Base-by-base conservation (phyloP, 2,329 filamentous ascomycete genomes). In the Xenoacremonium recifei region DNA sequence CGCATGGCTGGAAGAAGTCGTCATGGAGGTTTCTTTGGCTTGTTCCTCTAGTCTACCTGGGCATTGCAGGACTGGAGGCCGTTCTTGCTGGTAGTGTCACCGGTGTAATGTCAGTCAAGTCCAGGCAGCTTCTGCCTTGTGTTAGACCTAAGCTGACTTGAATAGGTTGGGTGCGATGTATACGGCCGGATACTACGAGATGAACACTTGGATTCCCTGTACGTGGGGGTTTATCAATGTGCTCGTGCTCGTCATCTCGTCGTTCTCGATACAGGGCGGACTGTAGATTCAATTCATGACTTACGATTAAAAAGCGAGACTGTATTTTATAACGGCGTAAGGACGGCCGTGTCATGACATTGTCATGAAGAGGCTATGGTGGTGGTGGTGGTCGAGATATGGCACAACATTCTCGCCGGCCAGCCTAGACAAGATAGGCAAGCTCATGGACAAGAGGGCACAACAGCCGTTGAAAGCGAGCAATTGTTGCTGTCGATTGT, bases 161-260 rank as follows among this genome's bases (percentile, higher is more conserved):
- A 2, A 5, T 13, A 91, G 87, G 36, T 70, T 95, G 16, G 89
- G 87, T 11, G 87, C 85, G 7, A 80, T 92, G 25, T 96, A 95
- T 61, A 79, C 82, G 54, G 79, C 85, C 3, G 91, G 89, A 32
- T 89, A 85, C 65, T 95, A 92, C 62, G 76, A 83, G 57, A 93
- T 96, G 89, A 92, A 89, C 34, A 96, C 91, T 0, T 96, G 90
- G 90, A 87, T 95, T 38, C 91, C 91, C 0, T 86, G 93, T 58
- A 78, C 91, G 17, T 96, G 91, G 91, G 88, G 82, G 1, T 77
- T 88, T 59, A 85, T 92, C 63, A 95, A 89, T 62, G 83, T 92
- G 9, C 65, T 96, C 35, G 77, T 95, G 21, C 71, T 96, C 34
- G 82, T 96, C 37, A 73, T 95, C 48, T 93, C 89, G 5, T 93